Base-by-base conservation (phyloP, 352 stramenopile species). In the Phytopythium montanum region DNA sequence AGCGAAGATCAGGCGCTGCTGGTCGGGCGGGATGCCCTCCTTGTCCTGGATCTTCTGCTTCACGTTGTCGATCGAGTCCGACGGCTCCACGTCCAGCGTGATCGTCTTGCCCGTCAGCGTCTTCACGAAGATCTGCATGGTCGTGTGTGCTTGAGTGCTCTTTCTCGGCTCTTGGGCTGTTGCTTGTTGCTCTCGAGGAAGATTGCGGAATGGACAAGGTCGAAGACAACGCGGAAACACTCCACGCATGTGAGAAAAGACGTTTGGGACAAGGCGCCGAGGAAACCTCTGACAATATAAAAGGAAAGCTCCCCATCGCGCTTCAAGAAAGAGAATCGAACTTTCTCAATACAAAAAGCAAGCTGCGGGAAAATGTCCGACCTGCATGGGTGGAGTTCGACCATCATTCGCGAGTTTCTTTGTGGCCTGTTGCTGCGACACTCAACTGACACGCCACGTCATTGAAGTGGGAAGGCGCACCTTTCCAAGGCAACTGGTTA, bases 1-100 rank as follows among this genome's bases (percentile, higher is more conserved):
- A 31, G 86, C 94, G 70, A 98, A 98, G 67, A 98, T 99, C 54
- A 98, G 78, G 36, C 95, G 81, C 74, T 99, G 94, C 76, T 98
- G 92, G 66, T 98, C 94, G 42, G 90, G 77, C 28, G 93, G 95
- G 49, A 98, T 98, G 54, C 92, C 93, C 68, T 98, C 88, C 71
- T 88, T 97, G 68, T 97, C 87, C 53, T 95, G 69, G 70, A 98
- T 98, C 73, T 97, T 98, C 33, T 91, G 85, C 88, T 99, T 99
- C 45, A 99, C 95, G 70, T 68, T 68, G 61, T 63, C 61, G 51
- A 64, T 64, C 25, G 57, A 68, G 56, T 64, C 57, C 52, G 59
- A 64, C 16, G 57, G 62, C 62, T 69, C 57, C 57, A 65, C 57
- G 45, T 69, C 62, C 16, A 64, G 53, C 28, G 62, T 64, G 57